A percentile compares a stretch with the other conserved stretches of the same genome.
Evolutionary conservation across 345 rosid genomes (phyloP).

Genomic region (Moringa oleifera): DNA sequence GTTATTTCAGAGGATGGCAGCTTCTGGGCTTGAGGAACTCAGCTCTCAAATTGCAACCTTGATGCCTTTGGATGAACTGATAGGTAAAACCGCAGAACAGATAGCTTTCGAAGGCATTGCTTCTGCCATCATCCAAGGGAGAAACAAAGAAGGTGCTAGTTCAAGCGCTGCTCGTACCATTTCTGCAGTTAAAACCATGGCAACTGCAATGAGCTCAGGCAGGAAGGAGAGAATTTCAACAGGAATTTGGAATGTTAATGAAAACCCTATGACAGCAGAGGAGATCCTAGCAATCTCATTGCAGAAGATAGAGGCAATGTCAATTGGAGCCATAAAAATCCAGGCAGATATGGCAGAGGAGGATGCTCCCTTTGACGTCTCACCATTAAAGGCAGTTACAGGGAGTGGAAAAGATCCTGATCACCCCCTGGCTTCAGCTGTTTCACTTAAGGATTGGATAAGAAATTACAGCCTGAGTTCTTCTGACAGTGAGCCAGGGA

Average conservation of each 20-base stretch:
- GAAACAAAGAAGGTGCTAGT: slow-evolving; percentile 84
- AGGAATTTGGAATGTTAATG: slow-evolving; percentile 79
- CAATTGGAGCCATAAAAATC: slow-evolving; percentile 73
- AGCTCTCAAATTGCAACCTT: slow-evolving; percentile 46
- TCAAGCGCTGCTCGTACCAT: slow-evolving; percentile 85
- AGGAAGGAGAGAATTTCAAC: slow-evolving; percentile 82
- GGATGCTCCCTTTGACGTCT: slow-evolving; percentile 72
- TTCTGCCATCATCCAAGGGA: slow-evolving; percentile 86
- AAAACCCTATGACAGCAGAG: slow-evolving; percentile 49
- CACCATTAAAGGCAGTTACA: slow-evolving; percentile 37
- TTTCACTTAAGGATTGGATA: slow-evolving; percentile 69
- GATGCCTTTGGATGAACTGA: slow-evolving; percentile 79
- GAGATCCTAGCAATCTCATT: slow-evolving; percentile 70
- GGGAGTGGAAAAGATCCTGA: slow-evolving; percentile 23
- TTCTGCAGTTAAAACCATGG: slow-evolving; percentile 75
- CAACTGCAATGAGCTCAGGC: slow-evolving; percentile 53
- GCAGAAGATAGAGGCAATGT: slow-evolving; percentile 81
- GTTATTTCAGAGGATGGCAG: slow-evolving; percentile 65
- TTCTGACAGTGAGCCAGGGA: slow-evolving; percentile 22
- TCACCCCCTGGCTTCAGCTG: slow-evolving; percentile 48
- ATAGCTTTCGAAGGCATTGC: slow-evolving; percentile 97
- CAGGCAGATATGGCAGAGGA: slow-evolving; percentile 84
- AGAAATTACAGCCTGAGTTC: slow-evolving; percentile 19
- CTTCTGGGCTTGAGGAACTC: slow-evolving; percentile 51
- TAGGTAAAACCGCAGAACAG: slow-evolving; percentile 93